Evolutionary conservation across 2,329 filamentous ascomycete species (phyloP).

Genomic region (Fusarium foetens): DNA sequence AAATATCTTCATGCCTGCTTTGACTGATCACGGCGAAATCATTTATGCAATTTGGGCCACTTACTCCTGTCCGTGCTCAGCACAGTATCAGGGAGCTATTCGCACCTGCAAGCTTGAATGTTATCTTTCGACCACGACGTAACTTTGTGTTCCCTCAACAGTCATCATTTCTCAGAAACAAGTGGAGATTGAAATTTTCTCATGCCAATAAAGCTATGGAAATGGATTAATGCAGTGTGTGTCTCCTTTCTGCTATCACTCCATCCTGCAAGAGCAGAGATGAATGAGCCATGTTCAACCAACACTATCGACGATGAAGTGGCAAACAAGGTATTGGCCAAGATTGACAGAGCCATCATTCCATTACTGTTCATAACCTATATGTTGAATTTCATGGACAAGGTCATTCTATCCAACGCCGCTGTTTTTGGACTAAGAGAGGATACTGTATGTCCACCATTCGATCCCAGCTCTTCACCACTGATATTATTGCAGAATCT

Average conservation of each 20-base stretch:
- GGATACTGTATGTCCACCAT: conserved; percentile 51
- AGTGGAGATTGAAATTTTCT: rapidly evolving
- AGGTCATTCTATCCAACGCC: conserved; percentile 65
- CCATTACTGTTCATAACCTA: conserved; percentile 68
- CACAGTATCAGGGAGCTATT: background rate
- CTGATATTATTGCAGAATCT: conserved; percentile 34
- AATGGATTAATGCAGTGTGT: rapidly evolving
- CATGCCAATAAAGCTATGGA: background rate
- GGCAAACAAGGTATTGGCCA: conserved; percentile 57
- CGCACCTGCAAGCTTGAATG: background rate
- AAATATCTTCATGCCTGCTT: background rate
- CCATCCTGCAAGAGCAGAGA: background rate
- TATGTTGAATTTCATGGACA: conserved; percentile 71
- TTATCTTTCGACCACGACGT: background rate
- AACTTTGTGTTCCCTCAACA: background rate
- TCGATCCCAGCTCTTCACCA: rapidly evolving
- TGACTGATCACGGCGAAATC: background rate
- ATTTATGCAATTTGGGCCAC: background rate
- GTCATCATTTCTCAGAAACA: background rate
- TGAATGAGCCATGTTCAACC: background rate
- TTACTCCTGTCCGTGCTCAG: too few relatives aligned
- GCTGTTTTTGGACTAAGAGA: conserved; percentile 65
- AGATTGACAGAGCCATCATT: conserved; percentile 66
- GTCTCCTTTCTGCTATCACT: background rate
- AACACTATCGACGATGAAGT: conserved; percentile 2